These are phyloP conservation scores for Eucalyptus erythrocorys DNA, from an alignment of 345 rosid genomes.

Conservation along the genomic window DNA sequence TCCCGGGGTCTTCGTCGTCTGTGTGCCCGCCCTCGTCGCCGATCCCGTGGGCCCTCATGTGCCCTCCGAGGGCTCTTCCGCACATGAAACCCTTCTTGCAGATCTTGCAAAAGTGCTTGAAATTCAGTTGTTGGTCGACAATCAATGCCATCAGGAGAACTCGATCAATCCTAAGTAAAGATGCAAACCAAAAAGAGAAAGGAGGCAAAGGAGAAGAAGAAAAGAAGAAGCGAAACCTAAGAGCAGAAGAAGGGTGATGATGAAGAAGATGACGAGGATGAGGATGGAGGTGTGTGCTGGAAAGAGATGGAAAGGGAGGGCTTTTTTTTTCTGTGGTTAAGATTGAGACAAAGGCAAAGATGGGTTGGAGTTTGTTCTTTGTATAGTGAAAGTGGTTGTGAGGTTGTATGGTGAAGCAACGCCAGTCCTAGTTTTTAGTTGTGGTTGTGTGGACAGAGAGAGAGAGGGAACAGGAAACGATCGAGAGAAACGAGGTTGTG, in stretches of 20 bases:
- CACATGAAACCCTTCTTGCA: conserved; percentile 71
- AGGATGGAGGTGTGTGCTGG: neutral
- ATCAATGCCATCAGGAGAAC: conserved; percentile 32
- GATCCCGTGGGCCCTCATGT: conserved; percentile 78
- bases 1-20: conserved; percentile 41
- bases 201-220: neutral
- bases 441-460: conserved; percentile 14
- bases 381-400: conserved; percentile 31
- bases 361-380: conserved; percentile 15
- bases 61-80: conserved; percentile 70
- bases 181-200: neutral
- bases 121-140: conserved; percentile 36
- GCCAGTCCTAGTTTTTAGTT: conserved; percentile 48
- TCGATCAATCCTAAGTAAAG: neutral
- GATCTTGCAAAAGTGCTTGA: conserved; percentile 53
- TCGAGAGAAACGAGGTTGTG: neutral
- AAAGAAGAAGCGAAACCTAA: neutral
- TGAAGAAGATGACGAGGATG: neutral
- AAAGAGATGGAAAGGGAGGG: neutral
- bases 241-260: neutral
- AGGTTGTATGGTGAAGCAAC: conserved; percentile 30
- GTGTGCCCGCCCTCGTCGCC: conserved; percentile 35
- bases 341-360: conserved; percentile 1
- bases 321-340: neutral
- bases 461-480: neutral